These are phyloP conservation scores for Trichoderma simmonsii DNA, from an alignment of 2,329 filamentous ascomycete genomes.

Conservation along the genomic window DNA sequence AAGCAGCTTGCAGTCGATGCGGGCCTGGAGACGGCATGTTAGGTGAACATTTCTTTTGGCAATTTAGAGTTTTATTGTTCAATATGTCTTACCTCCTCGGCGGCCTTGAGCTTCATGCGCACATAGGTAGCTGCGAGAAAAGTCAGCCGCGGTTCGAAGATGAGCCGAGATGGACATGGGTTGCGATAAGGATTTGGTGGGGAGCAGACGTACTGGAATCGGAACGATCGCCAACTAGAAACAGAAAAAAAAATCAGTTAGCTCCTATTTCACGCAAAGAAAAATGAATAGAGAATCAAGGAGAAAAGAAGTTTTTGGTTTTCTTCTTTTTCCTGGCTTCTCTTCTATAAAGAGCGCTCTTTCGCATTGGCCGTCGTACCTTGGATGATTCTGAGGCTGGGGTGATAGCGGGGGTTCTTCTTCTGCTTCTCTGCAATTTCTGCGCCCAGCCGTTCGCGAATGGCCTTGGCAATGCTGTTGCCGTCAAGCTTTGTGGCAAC, in stretches of 20 bases:
- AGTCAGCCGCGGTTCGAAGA: slow-evolving; percentile 25
- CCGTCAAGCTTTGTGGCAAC: slow-evolving; percentile 90
- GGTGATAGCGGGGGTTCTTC: slow-evolving; percentile 81
- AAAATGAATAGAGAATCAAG: not conserved
- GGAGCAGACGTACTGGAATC: slow-evolving; percentile 67
- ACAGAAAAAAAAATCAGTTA: slow-evolving; percentile 6
- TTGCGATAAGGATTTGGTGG: not conserved
- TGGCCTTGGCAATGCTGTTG: slow-evolving; percentile 88
- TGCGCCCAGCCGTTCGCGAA: slow-evolving; percentile 74
- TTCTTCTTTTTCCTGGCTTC: not conserved
- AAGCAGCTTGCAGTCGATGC: slow-evolving; percentile 82
- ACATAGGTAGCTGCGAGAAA: slow-evolving; percentile 81
- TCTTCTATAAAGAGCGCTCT: no score
- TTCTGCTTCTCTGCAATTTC: slow-evolving; percentile 81
- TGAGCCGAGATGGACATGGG: slow-evolving; percentile 2
- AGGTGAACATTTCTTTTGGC: not conserved
- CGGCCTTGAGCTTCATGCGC: slow-evolving; percentile 98
- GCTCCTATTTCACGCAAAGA: not conserved
- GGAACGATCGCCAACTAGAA: slow-evolving; percentile 79
- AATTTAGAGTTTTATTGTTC: not conserved
- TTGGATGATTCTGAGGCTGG: slow-evolving; percentile 91
- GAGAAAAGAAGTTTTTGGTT: not conserved
- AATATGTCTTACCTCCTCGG: slow-evolving; percentile 66
- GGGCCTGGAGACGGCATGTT: slow-evolving; percentile 56
- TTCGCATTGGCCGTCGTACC: slow-evolving; percentile 48